A percentile compares a stretch with the other conserved stretches of the same genome.
Evolutionary conservation across 2,329 filamentous ascomycete species (phyloP).

Genomic region (Tolypocladium album): DNA sequence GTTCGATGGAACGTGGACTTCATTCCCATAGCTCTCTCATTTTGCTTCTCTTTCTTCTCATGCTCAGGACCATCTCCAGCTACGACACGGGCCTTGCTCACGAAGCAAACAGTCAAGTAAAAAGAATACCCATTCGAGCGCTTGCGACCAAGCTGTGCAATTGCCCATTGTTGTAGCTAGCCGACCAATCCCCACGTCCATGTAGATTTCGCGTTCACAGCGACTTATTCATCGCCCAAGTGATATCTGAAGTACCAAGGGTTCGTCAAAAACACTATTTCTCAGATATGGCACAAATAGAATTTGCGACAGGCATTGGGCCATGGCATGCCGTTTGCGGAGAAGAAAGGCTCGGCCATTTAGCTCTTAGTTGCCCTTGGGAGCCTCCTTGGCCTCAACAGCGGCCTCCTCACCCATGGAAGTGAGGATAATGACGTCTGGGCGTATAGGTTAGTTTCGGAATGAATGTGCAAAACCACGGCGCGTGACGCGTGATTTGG

Average conservation of each 20-base stretch:
- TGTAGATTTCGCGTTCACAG: constrained; percentile 29
- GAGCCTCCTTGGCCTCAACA: constrained; percentile 91
- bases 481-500: no score
- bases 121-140: constrained; percentile 19
- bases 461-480: neutral
- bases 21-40: constrained; percentile 21
- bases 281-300: constrained; percentile 11
- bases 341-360: constrained; percentile 7
- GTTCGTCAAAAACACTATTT: constrained; percentile 20
- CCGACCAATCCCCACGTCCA: constrained; percentile 29
- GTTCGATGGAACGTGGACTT: neutral
- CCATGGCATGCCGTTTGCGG: constrained; percentile 13
- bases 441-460: constrained; percentile 9
- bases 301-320: constrained; percentile 14
- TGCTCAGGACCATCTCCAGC: constrained; percentile 15
- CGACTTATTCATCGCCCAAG: constrained; percentile 28
- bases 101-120: constrained; percentile 25
- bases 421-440: constrained; percentile 85
- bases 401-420: constrained; percentile 93
- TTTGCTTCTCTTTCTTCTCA: constrained; percentile 19
- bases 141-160: constrained; percentile 10
- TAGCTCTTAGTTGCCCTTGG: constrained; percentile 23
- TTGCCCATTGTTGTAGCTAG: constrained; percentile 25
- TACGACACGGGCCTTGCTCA: constrained; percentile 20
- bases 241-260: constrained; percentile 22